Evolutionary conservation across 2,329 filamentous ascomycete species (phyloP).

Genomic region (Westerdykella aurantiaca): DNA sequence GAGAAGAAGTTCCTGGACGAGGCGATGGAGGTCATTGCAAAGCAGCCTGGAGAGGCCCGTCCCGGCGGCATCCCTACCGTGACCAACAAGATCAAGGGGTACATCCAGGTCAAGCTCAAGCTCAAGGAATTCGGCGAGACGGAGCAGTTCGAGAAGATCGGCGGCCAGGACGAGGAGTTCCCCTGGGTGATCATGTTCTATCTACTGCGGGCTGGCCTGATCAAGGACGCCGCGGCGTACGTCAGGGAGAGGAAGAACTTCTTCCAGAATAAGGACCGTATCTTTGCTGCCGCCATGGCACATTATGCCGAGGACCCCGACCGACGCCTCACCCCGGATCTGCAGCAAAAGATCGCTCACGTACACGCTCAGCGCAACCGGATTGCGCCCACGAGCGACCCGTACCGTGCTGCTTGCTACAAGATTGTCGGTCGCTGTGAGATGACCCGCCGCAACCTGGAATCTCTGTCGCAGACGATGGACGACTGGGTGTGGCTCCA

Average conservation of each 20-base stretch:
- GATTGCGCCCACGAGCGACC: slow-evolving; percentile 82
- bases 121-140: slow-evolving; percentile 83
- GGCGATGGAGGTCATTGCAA: slow-evolving; percentile 70
- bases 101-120: slow-evolving; percentile 72
- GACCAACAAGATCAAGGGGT: slow-evolving; percentile 86
- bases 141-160: slow-evolving; percentile 70
- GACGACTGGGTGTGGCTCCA: slow-evolving; percentile 65
- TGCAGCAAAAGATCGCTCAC: slow-evolving; percentile 81
- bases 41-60: slow-evolving; percentile 81
- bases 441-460: slow-evolving; percentile 51
- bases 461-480: slow-evolving; percentile 51
- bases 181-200: slow-evolving; percentile 95
- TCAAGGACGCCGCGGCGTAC: slow-evolving; percentile 79
- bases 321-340: slow-evolving; percentile 66
- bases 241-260: slow-evolving; percentile 75
- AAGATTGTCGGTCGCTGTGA: slow-evolving; percentile 85
- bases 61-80: slow-evolving; percentile 83
- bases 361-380: slow-evolving; percentile 82
- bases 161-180: slow-evolving; percentile 60
- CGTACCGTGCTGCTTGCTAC: slow-evolving; percentile 95
- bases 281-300: slow-evolving; percentile 81
- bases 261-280: slow-evolving; percentile 86
- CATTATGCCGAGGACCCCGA: slow-evolving; percentile 74
- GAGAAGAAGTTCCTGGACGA: slow-evolving; percentile 76
- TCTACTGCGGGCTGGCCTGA: slow-evolving; percentile 76